phyloP scores from a whole-genome alignment of 225 moss, liverwort and hornwort species.

The Polytrichum commune region DNA sequence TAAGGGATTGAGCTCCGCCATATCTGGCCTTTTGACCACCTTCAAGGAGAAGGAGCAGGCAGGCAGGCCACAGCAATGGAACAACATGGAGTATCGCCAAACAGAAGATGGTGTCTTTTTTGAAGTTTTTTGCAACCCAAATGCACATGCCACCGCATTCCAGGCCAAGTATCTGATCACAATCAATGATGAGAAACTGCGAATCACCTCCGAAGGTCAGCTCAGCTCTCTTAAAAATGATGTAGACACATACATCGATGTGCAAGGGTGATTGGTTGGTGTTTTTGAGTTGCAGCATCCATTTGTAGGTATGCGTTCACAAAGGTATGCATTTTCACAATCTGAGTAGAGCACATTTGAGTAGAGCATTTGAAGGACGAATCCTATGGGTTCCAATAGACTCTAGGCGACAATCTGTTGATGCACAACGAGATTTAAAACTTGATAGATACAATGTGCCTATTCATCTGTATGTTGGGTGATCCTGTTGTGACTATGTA shows the following conservation, averaged over 20 bases:
- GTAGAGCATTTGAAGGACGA: too few relatives aligned
- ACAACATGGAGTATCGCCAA: constrained; percentile 76
- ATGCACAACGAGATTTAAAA: too few relatives aligned
- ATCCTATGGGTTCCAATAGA: too few relatives aligned
- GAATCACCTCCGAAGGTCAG: constrained; percentile 81
- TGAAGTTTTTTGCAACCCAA: constrained; percentile 94
- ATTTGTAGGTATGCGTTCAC: too few relatives aligned
- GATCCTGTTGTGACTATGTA: too few relatives aligned
- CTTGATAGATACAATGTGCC: too few relatives aligned
- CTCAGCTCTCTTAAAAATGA: constrained; percentile 87
- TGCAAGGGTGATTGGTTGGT: constrained; percentile 19
- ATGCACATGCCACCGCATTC: constrained; percentile 93
- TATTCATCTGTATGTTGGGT: too few relatives aligned
- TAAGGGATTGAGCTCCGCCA: constrained; percentile 71
- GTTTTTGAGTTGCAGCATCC: too few relatives aligned
- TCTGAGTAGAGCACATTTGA: not conserved
- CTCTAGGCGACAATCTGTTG: too few relatives aligned
- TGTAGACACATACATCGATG: constrained; percentile 74
- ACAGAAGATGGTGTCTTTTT: constrained; percentile 75
- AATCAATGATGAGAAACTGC: constrained; percentile 72
- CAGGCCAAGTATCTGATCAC: constrained; percentile 96
- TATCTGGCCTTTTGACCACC: constrained; percentile 62
- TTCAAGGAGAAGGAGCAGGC: constrained; percentile 91
- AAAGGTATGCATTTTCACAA: constrained; percentile 15
- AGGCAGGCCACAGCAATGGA: constrained; percentile 69